Evolutionary conservation across 2,329 filamentous ascomycete species (phyloP), one percentile per base, ranked within the genome.

Genomic region (Grosmannia serpens): DNA sequence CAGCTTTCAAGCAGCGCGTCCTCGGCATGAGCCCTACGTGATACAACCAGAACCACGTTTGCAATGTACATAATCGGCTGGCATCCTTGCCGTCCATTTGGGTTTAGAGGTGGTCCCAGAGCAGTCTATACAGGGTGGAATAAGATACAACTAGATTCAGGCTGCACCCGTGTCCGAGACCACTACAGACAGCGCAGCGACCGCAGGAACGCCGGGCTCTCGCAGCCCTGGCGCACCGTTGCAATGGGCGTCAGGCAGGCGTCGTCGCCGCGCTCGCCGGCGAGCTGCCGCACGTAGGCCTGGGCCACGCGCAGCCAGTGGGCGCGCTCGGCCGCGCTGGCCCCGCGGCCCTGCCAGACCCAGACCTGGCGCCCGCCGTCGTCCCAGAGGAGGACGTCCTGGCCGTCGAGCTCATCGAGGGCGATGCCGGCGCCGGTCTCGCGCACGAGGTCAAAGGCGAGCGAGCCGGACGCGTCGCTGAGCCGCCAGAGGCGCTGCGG

Each of bases 281-380:
- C 67, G 55, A 79, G 67, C 57, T 72, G 71, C 13, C 71, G 70
- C 54, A 81, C 66, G 62, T 85, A 85, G 6, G 73, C 71, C 70
- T 84, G 78, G n/a, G 80, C 78, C 5, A 83, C 76, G 59, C 74
- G 75, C 52, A 85, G 69, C 85, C 85, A 88, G 67, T 74, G 73
- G 6, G 79, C 75, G 68, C 76, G 84, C 70, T 87, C 85, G 1
- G 68, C 70, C 38, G 70, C 70, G 67, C 83, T 87, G 10, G 84
- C 83, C 1, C 73, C 72, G 2, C 70, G 69, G 0, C 85, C 85
- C 65, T 85, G 77, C 85, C 85, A 87, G 2, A 87, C 81, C 83
- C 84, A 88, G 38, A 87, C 72, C 9, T 71, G 71, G 55, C 68
- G 76, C 8, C 83, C 82, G 0, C 73, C 75, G 63, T 85, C 82